These are phyloP conservation scores for Ricinus communis DNA, from an alignment of 345 rosid species.

Conservation along the genomic window DNA sequence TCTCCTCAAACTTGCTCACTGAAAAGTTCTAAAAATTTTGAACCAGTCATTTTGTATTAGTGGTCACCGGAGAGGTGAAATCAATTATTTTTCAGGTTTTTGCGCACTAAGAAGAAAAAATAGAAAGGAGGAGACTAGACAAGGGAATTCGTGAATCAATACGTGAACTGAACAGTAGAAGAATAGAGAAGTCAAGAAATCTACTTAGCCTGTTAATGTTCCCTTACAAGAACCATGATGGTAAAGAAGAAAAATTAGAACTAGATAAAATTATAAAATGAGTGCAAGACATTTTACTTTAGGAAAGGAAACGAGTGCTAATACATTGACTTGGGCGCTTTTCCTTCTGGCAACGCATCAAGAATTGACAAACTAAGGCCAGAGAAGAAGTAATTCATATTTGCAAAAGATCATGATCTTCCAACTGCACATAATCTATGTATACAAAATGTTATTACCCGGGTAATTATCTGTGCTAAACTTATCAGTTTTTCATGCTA, in stretches of 20 bases:
- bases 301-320: slow-evolving; percentile 78
- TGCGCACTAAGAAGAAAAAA: slow-evolving; percentile 78
- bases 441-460: no score
- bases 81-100: slow-evolving; percentile 40
- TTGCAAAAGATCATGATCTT: slow-evolving; percentile 25
- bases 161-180: slow-evolving; percentile 39
- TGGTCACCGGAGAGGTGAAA: no score
- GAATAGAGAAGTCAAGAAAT: slow-evolving; percentile 42
- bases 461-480: neutral
- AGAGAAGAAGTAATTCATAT: slow-evolving; percentile 60
- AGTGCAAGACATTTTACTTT: slow-evolving; percentile 85
- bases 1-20: no score
- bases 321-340: slow-evolving; percentile 66
- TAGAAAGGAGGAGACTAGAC: slow-evolving; percentile 66
- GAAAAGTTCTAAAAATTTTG: no score
- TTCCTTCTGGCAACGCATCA: slow-evolving; percentile 62
- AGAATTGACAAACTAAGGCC: slow-evolving; percentile 76
- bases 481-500: no score
- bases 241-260: slow-evolving; percentile 53
- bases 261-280: slow-evolving; percentile 74
- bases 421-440: slow-evolving; percentile 43
- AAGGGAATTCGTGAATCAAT: slow-evolving; percentile 63
- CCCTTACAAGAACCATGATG: slow-evolving; percentile 48
- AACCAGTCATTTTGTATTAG: no score
- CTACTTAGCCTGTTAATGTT: slow-evolving; percentile 57